Base-by-base conservation (phyloP, 441 rosid species). In the Erodium texanum region DNA sequence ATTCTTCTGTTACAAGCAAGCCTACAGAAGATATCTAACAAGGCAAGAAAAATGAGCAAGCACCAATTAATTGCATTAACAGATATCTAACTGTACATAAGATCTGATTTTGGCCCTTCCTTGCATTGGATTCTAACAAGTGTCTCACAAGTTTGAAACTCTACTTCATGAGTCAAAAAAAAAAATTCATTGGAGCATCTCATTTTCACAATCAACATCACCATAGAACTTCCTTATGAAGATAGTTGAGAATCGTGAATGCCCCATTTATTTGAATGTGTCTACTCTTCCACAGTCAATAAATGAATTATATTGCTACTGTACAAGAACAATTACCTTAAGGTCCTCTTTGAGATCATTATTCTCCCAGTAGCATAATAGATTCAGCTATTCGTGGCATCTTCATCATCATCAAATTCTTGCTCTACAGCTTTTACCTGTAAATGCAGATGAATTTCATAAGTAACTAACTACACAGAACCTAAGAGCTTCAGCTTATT, bases 391-490 rank as follows among this genome's bases (percentile, higher is more conserved):
- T 68, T 92, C 89, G 78, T 85, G 88, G 79, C 82, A 45, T 82
- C 92, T 74, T 80, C 86, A 3, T 83, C 90, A n/a, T 75, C 83
- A 66, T 93, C 97, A 1, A 89, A 74, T 77, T 90, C 96, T 83
- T 89, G 92, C 75, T 89, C 93, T 45, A 90, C 97, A 11, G 83
- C 86, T 76, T 89, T 90, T 32, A 93, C 97, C 96, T 93, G 89
- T 64, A 68, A 23, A 64, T 18, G 63, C 66, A 68, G 19, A 66
- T 69, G 59, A 66, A 65, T 45, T 64, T 70, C 65, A 12, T 61
- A 61, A 70, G 65, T 23, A 66, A 43, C 58, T 36, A 27, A 43
- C 56, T 36, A n/a, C 50, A 43, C 50, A 12, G 45, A 41, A 63
- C 58, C 43, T 52, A 52, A 52, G 59, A 52, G 19, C 59, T 9